Evolutionary conservation across 768 basidiomycete genomes (phyloP).

Genomic region (Lactarius trivialis): DNA sequence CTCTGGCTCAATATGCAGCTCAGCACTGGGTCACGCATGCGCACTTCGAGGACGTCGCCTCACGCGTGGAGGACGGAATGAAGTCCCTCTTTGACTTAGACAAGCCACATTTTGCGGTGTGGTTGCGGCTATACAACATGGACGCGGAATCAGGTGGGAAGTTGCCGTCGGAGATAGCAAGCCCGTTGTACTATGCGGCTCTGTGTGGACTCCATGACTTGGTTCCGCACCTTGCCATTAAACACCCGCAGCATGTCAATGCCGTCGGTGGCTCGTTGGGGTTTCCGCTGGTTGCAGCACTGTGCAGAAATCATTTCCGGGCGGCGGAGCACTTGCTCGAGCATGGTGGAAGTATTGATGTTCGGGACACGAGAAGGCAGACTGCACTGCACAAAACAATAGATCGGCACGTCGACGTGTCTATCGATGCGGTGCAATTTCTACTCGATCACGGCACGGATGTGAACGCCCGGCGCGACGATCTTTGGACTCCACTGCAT

Average conservation of each 20-base stretch:
- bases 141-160: neutral
- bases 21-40: neutral
- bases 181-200: neutral
- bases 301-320: neutral
- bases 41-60: neutral
- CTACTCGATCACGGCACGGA: neutral
- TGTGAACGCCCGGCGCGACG: neutral
- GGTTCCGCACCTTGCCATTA: neutral
- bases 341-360: neutral
- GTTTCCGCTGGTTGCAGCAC: neutral
- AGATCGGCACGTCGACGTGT: neutral
- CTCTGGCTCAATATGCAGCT: neutral
- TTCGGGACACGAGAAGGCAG: neutral
- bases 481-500: neutral
- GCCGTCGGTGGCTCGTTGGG: neutral
- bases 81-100: neutral
- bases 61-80: neutral
- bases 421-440: neutral
- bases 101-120: neutral
- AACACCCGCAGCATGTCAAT: neutral
- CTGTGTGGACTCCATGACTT: constrained; percentile 1
- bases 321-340: neutral
- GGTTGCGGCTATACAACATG: neutral
- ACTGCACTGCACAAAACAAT: neutral
- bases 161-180: neutral